Evolutionary conservation across 106 monocot genomes (phyloP), one percentile per base, ranked within the genome.

Genomic region (Phalaenopsis equestris): DNA sequence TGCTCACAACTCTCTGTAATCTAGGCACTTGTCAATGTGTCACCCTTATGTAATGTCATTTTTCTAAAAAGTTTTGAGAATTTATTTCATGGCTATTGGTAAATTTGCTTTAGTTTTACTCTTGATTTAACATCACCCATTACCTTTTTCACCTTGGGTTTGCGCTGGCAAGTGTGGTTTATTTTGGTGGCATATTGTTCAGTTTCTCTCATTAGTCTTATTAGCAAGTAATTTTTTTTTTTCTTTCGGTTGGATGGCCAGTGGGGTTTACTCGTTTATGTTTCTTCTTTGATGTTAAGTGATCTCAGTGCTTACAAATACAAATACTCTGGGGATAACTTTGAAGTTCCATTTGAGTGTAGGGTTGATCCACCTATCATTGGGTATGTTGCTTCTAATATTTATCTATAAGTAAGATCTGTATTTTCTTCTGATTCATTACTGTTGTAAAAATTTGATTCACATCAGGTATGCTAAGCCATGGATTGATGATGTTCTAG

Each of bases 361-460:
- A 87, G 82, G 77, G 88, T 94, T 65, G 88, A 90, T 16, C 97
- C 97, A 48, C 79, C 92, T 80, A 92, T 81, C 86, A 14, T 98
- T 83, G 97, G 97, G 97, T 94, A 91, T 68, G 87, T 76, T 74
- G 75, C 14, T 70, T 17, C 16, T 46, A 12, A 36, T 21, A 24
- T 41, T 41, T 74, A 76, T 30, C 43, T 12, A 24, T 49, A 76
- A 52, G 42, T 45, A 45, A 8, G 16, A 21, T 42, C 24, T 41
- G 8, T 61, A 39, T 14, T 78, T 41, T 78, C 21, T 18, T 39
- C 58, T 77, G 36, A 65, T 0, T 68, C 12, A 17, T 24, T 7
- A 9, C 48, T 57, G 37, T 70, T 30, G n/a, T 76, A 17, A 42
- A 41, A 46, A 39, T 75, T 76, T 79, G 67, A 7, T 89, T 72